These are phyloP conservation scores for Xylaria sp. DNA, from an alignment of 2,329 filamentous ascomycete genomes.

Conservation along the genomic window DNA sequence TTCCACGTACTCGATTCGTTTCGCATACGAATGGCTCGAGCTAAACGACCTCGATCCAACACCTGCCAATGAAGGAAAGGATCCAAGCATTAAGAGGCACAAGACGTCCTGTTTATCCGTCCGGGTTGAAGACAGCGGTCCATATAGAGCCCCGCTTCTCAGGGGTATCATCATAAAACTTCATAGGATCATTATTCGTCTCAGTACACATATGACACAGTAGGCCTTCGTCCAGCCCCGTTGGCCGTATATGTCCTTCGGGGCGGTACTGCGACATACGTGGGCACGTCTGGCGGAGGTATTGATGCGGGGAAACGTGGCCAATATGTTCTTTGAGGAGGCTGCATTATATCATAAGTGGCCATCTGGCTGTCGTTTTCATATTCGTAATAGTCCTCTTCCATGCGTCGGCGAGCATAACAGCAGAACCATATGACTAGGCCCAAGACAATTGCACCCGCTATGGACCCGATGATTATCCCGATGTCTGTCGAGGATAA, in stretches of 20 bases:
- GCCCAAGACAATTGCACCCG: conserved; percentile 42
- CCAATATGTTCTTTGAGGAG: conserved; percentile 32
- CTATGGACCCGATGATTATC: conserved; percentile 46
- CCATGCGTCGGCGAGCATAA: conserved; percentile 36
- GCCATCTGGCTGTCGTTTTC: conserved; percentile 9
- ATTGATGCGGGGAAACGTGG: conserved; percentile 45
- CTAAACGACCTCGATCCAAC: neutral
- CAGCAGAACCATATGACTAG: conserved; percentile 44
- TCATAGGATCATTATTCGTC: neutral
- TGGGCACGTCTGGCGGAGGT: conserved; percentile 42
- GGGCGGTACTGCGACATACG: conserved; percentile 34
- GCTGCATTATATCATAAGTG: conserved; percentile 8
- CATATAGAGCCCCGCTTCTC: neutral
- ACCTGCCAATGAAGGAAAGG: neutral
- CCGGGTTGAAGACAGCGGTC: neutral
- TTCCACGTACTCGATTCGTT: neutral
- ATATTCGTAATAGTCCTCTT: conserved; percentile 22
- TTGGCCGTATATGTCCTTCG: conserved; percentile 30
- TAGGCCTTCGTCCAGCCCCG: conserved; percentile 7
- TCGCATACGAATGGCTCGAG: neutral
- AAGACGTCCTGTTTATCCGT: neutral
- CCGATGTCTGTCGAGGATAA: conserved; percentile 40
- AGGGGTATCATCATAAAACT: neutral
- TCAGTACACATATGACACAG: conserved; percentile 20
- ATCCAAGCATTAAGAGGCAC: neutral